Percentiles rank a stretch among this genome's conserved stretches.
phyloP scores from a whole-genome alignment of 148 eudicot genomes.

The Rhododendron ovatum region DNA sequence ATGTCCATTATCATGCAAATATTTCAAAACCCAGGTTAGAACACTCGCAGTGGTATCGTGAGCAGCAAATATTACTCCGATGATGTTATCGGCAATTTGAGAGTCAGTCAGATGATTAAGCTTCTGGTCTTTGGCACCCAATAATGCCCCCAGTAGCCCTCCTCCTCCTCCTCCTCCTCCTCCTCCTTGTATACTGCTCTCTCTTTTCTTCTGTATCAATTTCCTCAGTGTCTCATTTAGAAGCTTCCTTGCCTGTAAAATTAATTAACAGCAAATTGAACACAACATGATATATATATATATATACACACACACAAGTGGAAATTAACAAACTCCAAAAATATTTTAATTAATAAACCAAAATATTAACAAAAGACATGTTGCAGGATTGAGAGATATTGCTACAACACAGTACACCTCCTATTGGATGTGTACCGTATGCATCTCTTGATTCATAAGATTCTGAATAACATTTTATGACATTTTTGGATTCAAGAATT shows the following conservation, averaged over 20 bases:
- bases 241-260: constrained; percentile 60
- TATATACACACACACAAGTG: background rate
- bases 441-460: too few relatives aligned
- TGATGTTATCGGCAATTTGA: constrained; percentile 72
- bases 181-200: constrained; percentile 28
- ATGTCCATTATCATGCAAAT: constrained; percentile 55
- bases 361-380: background rate
- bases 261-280: background rate
- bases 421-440: too few relatives aligned
- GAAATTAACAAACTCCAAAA: too few relatives aligned
- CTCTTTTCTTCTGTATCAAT: constrained; percentile 51
- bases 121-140: constrained; percentile 26
- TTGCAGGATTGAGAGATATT: too few relatives aligned
- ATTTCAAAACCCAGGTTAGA: constrained; percentile 79
- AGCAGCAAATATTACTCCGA: constrained; percentile 86
- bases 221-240: constrained; percentile 47
- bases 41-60: constrained; percentile 88
- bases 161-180: constrained; percentile 53
- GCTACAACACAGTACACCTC: too few relatives aligned
- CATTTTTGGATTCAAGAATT: too few relatives aligned
- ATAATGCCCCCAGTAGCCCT: constrained; percentile 46
- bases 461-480: too few relatives aligned
- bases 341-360: background rate
- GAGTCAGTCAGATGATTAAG: constrained; percentile 31
- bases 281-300: background rate